Conservation (phyloP, 257 asterid species). For the Solanum piurae region DNA sequence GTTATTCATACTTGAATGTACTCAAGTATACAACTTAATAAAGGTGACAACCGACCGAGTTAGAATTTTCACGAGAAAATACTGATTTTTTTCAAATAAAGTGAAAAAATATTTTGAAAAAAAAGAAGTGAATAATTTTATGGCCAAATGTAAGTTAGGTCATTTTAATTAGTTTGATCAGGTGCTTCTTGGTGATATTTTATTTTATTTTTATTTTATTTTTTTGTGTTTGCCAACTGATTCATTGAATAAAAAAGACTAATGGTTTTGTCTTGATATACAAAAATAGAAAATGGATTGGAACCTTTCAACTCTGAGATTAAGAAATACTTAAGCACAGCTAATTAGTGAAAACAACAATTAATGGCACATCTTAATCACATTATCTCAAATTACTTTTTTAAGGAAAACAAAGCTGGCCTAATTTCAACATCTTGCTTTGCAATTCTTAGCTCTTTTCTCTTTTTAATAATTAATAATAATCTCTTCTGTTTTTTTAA, state of each 20-base stretch:
- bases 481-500: not conserved
- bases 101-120: not conserved
- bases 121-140: not conserved
- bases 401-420: not conserved
- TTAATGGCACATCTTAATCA: not conserved
- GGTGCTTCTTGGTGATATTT: not conserved
- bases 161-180: not conserved
- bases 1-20: not conserved
- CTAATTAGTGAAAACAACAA: constrained; percentile 1
- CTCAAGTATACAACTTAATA: not conserved
- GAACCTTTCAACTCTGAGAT: not conserved
- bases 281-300: constrained; percentile 7
- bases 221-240: not conserved
- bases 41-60: not conserved
- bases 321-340: not conserved
- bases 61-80: not conserved
- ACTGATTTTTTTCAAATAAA: not conserved
- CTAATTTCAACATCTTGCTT: not conserved
- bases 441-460: not conserved
- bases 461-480: not conserved
- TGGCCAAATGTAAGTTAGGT: not conserved
- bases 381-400: not conserved
- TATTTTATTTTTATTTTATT: not conserved
- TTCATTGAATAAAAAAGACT: constrained; percentile 8
- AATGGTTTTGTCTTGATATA: constrained; percentile 6